Evolutionary conservation across 2,329 filamentous ascomycete genomes (phyloP), one percentile per base, ranked within the genome.

Genomic region (Aureobasidium sp.): DNA sequence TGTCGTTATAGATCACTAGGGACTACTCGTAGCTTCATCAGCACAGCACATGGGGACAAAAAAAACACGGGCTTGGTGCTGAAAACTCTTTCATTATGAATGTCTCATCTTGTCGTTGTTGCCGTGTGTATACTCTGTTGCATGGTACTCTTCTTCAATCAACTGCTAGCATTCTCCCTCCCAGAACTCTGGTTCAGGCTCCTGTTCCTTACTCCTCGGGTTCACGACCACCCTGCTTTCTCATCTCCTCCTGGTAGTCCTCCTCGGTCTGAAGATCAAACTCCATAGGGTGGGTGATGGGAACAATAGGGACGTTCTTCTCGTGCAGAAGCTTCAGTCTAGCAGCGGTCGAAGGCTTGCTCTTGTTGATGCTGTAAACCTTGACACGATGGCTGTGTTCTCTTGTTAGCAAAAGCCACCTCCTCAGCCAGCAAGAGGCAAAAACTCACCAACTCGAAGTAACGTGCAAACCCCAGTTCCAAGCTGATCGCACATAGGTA

Each of bases 381-480:
- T 77, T 80, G 65, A 87, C 76, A 1, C 82, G 75, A 63, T 87
- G 85, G 60, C 81, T 60, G 23, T 25, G n/a, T 17, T 1, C 19
- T 4, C 4, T 2, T 0, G 11, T 50, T 37, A 51, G 45, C 25
- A 31, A 15, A 40, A 45, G 27, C 8, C 11, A 23, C 19, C 4
- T 40, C 4, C 31, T 35, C 27, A 29, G 4, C 9, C 27, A 29
- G 27, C 27, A 29, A 5, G 27, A 29, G 27, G 9, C 27, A 13
- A 27, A 29, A 29, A 50, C 57, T 45, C 8, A 60, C 57, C 58
- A 84, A 0, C 78, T 83, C 7, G 78, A 81, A 0, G 84, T 87
- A 3, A 87, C 83, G 66, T 87, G 84, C 21, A 87, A 70, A 17
- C 81, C 84, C 83, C 83, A 87, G 66, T 87, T 87, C 75, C 75